Evolutionary conservation across 23 red algal species (phyloP).

Genomic region (Gracilaria domingensis): DNA sequence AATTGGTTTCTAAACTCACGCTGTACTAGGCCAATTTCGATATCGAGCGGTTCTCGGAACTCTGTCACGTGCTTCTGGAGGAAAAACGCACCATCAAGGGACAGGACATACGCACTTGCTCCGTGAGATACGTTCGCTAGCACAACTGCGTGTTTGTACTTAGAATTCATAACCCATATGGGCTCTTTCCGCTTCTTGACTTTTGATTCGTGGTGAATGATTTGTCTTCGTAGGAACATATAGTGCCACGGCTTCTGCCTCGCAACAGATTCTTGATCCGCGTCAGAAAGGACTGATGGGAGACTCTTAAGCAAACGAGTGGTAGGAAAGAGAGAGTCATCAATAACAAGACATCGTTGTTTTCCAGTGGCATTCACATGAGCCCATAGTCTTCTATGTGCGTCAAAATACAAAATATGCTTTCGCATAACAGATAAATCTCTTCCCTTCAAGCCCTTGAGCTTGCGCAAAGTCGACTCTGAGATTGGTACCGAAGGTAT

Average conservation of each 20-base stretch:
- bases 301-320: constrained; percentile 46
- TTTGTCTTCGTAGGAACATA: constrained; percentile 70
- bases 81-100: constrained; percentile 67
- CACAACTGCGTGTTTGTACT: constrained; percentile 54
- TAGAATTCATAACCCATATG: constrained; percentile 53
- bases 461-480: constrained; percentile 14
- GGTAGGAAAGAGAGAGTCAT: constrained; percentile 66
- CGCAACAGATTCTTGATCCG: constrained; percentile 71
- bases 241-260: constrained; percentile 78
- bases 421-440: constrained; percentile 19
- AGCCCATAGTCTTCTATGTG: constrained; percentile 58
- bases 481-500: constrained; percentile 21
- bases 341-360: constrained; percentile 67
- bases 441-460: not conserved
- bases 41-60: constrained; percentile 80
- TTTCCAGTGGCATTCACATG: constrained; percentile 12
- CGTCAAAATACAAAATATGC: constrained; percentile 54
- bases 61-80: constrained; percentile 57
- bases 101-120: constrained; percentile 72
- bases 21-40: constrained; percentile 79
- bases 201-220: constrained; percentile 6
- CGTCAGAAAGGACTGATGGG: constrained; percentile 35
- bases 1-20: constrained; percentile 60
- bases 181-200: constrained; percentile 33
- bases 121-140: constrained; percentile 72